phyloP scores from a whole-genome alignment of 2,329 filamentous ascomycete genomes.

The Didymella exigua region DNA sequence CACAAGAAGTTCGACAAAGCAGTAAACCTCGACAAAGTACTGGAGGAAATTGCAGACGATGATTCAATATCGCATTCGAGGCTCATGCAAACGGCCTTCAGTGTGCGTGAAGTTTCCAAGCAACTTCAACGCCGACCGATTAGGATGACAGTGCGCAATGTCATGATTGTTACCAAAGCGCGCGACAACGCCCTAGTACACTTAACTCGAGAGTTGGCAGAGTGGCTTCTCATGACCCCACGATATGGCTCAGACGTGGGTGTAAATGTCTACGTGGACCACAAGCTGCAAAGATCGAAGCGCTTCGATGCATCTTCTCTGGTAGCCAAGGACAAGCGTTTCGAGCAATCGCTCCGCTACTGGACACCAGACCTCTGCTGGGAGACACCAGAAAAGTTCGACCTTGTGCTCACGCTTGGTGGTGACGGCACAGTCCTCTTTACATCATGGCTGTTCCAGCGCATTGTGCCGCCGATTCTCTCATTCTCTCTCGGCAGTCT shows the following conservation, averaged over 20 bases:
- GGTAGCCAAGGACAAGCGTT: conserved; percentile 74
- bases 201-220: conserved; percentile 83
- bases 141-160: conserved; percentile 85
- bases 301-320: conserved; percentile 81
- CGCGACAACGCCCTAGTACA: conserved; percentile 91
- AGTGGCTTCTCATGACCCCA: conserved; percentile 87
- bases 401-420: conserved; percentile 86
- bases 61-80: conserved; percentile 92
- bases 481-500: conserved; percentile 84
- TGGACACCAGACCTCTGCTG: conserved; percentile 98
- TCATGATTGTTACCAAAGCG: conserved; percentile 99
- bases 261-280: conserved; percentile 97
- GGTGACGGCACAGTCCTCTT: conserved; percentile 87
- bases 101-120: conserved; percentile 93
- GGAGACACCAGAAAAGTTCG: conserved; percentile 91
- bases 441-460: conserved; percentile 91
- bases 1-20: conserved; percentile 96
- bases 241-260: conserved; percentile 89
- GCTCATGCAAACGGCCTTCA: conserved; percentile 91
- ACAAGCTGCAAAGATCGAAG: conserved; percentile 85
- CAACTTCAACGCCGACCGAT: conserved; percentile 92
- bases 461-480: conserved; percentile 81
- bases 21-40: conserved; percentile 90
- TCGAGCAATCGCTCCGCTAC: conserved; percentile 84
- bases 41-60: conserved; percentile 89